Evolutionary conservation across 2,329 filamentous ascomycete species (phyloP).

Genomic region (Colletotrichum australisinense): DNA sequence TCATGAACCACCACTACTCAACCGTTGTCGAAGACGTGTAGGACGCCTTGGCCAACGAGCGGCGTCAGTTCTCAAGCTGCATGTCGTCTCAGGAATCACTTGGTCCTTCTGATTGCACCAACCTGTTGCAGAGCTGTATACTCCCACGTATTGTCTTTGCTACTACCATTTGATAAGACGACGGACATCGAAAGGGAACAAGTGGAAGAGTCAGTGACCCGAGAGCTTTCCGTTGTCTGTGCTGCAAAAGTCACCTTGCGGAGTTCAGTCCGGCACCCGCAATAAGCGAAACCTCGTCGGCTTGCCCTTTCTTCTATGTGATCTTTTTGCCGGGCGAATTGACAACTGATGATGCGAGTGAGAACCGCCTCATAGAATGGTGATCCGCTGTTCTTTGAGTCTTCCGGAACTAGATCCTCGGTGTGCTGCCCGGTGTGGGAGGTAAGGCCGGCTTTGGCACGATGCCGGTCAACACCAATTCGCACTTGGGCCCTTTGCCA

Average conservation of each 20-base stretch:
- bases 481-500: background rate
- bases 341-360: background rate
- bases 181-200: background rate
- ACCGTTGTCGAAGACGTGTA: background rate
- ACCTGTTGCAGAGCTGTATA: background rate
- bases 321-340: background rate
- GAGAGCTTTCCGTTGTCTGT: background rate
- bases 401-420: background rate
- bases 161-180: constrained; percentile 7
- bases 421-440: background rate
- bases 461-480: background rate
- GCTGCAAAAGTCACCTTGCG: background rate
- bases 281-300: background rate
- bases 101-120: background rate
- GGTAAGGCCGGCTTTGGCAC: background rate
- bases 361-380: background rate
- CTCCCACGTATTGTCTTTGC: background rate
- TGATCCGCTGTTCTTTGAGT: background rate
- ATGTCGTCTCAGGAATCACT: background rate
- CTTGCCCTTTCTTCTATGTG: background rate
- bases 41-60: background rate
- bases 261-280: background rate
- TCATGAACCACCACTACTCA: background rate
- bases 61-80: constrained; percentile 3
- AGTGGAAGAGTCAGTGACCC: background rate